phyloP scores from a whole-genome alignment of 768 basidiomycete species.

The Lepiota brunneoincarnata region DNA sequence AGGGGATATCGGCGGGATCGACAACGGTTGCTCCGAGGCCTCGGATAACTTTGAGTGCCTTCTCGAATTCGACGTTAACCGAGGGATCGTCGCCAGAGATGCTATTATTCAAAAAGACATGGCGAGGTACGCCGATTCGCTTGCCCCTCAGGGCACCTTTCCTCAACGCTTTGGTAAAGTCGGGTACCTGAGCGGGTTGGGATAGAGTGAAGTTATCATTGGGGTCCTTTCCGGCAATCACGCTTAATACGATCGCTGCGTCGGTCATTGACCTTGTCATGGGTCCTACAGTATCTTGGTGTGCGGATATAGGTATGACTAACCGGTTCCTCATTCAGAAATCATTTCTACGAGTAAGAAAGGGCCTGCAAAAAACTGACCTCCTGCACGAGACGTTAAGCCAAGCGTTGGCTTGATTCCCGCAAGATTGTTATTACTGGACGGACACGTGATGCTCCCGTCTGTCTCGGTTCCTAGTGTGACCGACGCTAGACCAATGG shows the following conservation, averaged over 20 bases:
- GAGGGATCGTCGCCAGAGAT: conserved; percentile 31
- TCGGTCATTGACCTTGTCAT: conserved; percentile 52
- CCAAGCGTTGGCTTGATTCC: conserved; percentile 64
- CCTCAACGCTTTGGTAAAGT: conserved; percentile 52
- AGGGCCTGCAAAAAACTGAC: conserved; percentile 26
- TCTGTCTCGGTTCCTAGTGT: conserved; percentile 50
- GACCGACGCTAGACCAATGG: conserved; percentile 50
- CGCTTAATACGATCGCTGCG: conserved; percentile 51
- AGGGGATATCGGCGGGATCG: conserved; percentile 62
- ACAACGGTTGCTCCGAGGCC: conserved; percentile 49
- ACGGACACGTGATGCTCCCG: conserved; percentile 54
- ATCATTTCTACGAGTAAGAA: neutral
- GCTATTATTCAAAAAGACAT: conserved; percentile 31
- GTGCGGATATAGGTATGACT: conserved; percentile 56
- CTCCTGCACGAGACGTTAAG: conserved; percentile 56
- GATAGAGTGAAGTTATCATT: conserved; percentile 53
- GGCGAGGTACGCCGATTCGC: conserved; percentile 53
- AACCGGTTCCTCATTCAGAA: neutral
- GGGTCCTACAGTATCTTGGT: conserved; percentile 61
- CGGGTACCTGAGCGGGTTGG: conserved; percentile 50
- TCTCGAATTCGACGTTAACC: conserved; percentile 36
- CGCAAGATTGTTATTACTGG: conserved; percentile 49
- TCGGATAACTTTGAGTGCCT: conserved; percentile 34
- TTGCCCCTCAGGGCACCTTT: conserved; percentile 45
- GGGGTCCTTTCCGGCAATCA: conserved; percentile 53